Conservation (phyloP, 805 yeast species). For the Ogataea siamensis region DNA sequence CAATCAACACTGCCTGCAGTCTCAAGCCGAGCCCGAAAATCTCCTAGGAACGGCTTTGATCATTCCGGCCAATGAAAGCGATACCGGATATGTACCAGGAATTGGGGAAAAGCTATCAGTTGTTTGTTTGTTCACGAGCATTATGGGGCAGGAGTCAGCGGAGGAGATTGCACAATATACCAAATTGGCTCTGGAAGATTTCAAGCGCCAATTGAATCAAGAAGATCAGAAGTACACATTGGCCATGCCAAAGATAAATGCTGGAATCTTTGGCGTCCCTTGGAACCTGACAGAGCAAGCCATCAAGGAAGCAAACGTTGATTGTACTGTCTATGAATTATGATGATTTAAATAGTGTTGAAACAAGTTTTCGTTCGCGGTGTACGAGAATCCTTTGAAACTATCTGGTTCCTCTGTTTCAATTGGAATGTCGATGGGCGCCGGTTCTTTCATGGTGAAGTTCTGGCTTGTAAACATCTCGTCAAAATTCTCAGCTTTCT, state of each 20-base stretch:
- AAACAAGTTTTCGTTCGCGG: slow-evolving; percentile 40
- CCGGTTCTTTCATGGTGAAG: slow-evolving; percentile 13
- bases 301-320: slow-evolving; percentile 35
- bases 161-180: slow-evolving; percentile 53
- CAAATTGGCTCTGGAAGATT: slow-evolving; percentile 44
- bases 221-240: slow-evolving; percentile 25
- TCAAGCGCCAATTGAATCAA: slow-evolving; percentile 38
- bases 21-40: slow-evolving; percentile 21
- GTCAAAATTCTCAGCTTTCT: slow-evolving; percentile 76
- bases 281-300: slow-evolving; percentile 67
- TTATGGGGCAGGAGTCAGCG: slow-evolving; percentile 48
- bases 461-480: slow-evolving; percentile 66
- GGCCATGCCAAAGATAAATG: slow-evolving; percentile 74
- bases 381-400: slow-evolving; percentile 45
- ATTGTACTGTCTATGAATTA: slow-evolving; percentile 49
- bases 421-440: slow-evolving; percentile 9
- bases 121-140: slow-evolving; percentile 75
- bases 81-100: slow-evolving; percentile 33
- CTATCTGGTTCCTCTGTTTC: slow-evolving; percentile 13
- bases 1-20: slow-evolving; percentile 38
- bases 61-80: slow-evolving; percentile 35
- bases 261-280: slow-evolving; percentile 79
- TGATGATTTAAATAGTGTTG: slow-evolving; percentile 29
- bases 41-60: slow-evolving; percentile 58
- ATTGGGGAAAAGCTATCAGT: slow-evolving; percentile 33